These are phyloP conservation scores for Volvox reticuliferus DNA, from an alignment of 139 green algal species.

Conservation along the genomic window DNA sequence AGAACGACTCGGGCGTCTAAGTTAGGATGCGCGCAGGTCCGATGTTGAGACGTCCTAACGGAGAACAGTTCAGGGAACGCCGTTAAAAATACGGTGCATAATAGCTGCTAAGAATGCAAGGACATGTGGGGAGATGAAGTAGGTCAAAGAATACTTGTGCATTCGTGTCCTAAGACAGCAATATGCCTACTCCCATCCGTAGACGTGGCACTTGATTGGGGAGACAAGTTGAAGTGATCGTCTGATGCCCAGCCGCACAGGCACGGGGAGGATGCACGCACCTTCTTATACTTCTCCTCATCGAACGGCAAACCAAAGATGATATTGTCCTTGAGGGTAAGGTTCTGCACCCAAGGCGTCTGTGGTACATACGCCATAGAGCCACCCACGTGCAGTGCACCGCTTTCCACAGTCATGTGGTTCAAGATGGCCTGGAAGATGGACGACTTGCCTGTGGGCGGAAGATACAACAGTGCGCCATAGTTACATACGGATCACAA, in stretches of 20 bases:
- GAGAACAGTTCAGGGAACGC: too few species aligned
- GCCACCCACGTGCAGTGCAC: slow-evolving; percentile 55
- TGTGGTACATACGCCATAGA: slow-evolving; percentile 66
- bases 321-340: slow-evolving; percentile 78
- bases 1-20: too few species aligned
- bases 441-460: slow-evolving; percentile 53
- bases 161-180: background rate
- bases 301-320: slow-evolving; percentile 69
- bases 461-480: background rate
- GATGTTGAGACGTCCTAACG: too few species aligned
- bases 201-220: background rate
- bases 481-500: too few species aligned
- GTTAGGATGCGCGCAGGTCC: too few species aligned
- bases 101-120: too few species aligned
- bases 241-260: too few species aligned
- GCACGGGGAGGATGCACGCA: background rate
- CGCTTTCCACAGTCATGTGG: slow-evolving; percentile 65
- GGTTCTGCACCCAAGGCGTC: slow-evolving; percentile 85
- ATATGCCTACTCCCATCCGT: background rate
- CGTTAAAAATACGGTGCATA: too few species aligned
- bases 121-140: background rate
- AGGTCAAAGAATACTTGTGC: background rate
- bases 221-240: too few species aligned
- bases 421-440: slow-evolving; percentile 72
- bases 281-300: slow-evolving; percentile 64